These are phyloP conservation scores for Sclerospora graminicola DNA, from an alignment of 352 stramenopile genomes.

Conservation along the genomic window DNA sequence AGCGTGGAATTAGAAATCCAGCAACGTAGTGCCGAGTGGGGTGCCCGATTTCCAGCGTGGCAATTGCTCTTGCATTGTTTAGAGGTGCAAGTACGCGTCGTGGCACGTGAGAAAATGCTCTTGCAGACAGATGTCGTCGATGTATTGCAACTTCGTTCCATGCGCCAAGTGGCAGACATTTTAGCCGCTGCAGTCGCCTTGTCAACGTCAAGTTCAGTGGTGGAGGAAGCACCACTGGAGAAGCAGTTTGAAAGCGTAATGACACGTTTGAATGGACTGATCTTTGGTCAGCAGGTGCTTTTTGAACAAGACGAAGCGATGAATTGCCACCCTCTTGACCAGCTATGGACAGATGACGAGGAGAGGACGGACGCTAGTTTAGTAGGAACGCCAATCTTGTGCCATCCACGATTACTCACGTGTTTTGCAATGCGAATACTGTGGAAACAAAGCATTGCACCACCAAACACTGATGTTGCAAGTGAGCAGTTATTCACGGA, in stretches of 20 bases:
- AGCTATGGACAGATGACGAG: conserved; percentile 9
- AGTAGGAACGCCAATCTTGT: conserved; percentile 32
- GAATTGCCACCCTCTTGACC: conserved; percentile 4
- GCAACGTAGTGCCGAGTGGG: conserved; percentile 29
- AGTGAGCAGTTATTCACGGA: conserved; percentile 36
- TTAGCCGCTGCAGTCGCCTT: conserved; percentile 30
- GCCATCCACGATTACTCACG: conserved; percentile 35
- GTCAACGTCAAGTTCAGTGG: conserved; percentile 29
- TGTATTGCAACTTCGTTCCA: conserved; percentile 39
- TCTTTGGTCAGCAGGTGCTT: conserved; percentile 67
- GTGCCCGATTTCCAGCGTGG: conserved; percentile 35
- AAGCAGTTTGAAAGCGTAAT: conserved; percentile 41
- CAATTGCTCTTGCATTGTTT: conserved; percentile 48
- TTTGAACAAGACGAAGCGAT: conserved; percentile 52
- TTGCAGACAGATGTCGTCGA: conserved; percentile 25
- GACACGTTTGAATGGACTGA: conserved; percentile 35
- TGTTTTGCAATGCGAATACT: conserved; percentile 46
- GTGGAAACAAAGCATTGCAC: conserved; percentile 24
- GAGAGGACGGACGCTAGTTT: conserved; percentile 17
- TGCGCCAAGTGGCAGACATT: conserved; percentile 42
- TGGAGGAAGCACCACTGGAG: conserved; percentile 26
- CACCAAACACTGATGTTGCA: conserved; percentile 21
- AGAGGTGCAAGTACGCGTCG: conserved; percentile 47
- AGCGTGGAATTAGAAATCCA: conserved; percentile 44
- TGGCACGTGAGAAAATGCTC: conserved; percentile 30